Conservation (phyloP, 441 rosid genomes). For the Pelargonium myrrhifolium region DNA sequence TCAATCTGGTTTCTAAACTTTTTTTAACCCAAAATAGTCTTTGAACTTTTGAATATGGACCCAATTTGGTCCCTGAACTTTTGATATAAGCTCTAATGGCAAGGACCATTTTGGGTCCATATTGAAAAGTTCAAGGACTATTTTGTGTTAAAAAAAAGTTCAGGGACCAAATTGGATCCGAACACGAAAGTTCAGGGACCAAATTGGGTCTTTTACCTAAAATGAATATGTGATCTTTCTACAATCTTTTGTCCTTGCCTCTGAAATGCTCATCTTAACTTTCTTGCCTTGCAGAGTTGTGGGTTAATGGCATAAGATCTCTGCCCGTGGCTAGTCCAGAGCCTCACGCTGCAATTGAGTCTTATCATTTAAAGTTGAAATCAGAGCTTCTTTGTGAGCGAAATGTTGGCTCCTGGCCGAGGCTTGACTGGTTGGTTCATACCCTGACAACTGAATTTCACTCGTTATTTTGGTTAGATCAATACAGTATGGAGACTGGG, state of each 20-base stretch:
- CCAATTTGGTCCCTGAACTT: no score
- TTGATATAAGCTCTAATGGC: no score
- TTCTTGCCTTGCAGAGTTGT: conserved; percentile 34
- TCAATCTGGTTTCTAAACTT: no score
- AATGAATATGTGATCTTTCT: neutral
- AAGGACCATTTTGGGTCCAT: no score
- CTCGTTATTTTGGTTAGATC: conserved; percentile 42
- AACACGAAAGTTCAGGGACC: no score
- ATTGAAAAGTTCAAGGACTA: no score
- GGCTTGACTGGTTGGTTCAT: conserved; percentile 50
- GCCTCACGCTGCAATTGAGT: conserved; percentile 46
- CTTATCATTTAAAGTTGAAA: conserved; percentile 42
- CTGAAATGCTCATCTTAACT: neutral
- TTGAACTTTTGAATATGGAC: no score
- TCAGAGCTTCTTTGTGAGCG: conserved; percentile 31
- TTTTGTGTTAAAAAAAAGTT: no score
- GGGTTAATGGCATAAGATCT: conserved; percentile 36
- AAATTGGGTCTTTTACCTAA: no score
- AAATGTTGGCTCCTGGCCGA: conserved; percentile 31
- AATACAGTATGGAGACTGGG: conserved; percentile 37
- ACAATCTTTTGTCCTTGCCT: neutral
- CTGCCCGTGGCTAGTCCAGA: conserved; percentile 39
- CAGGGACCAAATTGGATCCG: no score
- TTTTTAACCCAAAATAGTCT: no score
- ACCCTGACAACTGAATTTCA: conserved; percentile 44